Percentiles rank a stretch among this genome's conserved stretches.
Evolutionary conservation across 495 filamentous ascomycete genomes (phyloP).

Genomic region (Patellaria atrata): DNA sequence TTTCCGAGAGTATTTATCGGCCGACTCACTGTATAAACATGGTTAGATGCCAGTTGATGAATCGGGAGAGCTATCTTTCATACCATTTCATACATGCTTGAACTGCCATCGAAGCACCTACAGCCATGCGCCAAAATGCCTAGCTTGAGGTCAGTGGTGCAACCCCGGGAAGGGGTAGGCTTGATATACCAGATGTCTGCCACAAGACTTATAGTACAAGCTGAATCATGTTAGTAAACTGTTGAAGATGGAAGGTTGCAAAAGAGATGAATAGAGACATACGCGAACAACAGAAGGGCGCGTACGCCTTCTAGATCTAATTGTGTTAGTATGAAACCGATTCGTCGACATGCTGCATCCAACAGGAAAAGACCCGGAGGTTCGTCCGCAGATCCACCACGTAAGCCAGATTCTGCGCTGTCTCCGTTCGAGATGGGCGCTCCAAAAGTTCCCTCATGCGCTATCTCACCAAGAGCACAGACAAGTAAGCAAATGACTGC

Average conservation of each 20-base stretch:
- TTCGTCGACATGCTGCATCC: conserved; percentile 43
- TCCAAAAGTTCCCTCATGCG: conserved; percentile 34
- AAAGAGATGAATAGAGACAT: conserved; percentile 12
- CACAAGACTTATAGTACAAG: conserved; percentile 38
- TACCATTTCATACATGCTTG: conserved; percentile 39
- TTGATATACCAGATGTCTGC: conserved; percentile 36
- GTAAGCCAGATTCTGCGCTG: conserved; percentile 34
- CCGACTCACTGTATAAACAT: conserved; percentile 26
- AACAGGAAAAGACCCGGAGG: conserved; percentile 45
- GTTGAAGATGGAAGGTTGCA: not conserved
- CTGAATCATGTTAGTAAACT: conserved; percentile 20
- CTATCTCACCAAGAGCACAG: conserved; percentile 41
- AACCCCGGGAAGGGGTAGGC: not conserved
- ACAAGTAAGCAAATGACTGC: conserved; percentile 42
- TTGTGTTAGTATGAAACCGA: conserved; percentile 41
- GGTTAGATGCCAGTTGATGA: conserved; percentile 6
- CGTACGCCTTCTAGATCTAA: conserved; percentile 44
- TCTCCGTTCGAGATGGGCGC: conserved; percentile 29
- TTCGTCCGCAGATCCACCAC: conserved; percentile 32
- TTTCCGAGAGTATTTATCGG: conserved; percentile 33
- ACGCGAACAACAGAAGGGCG: conserved; percentile 39
- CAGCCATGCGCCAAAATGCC: conserved; percentile 45
- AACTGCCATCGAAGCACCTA: conserved; percentile 37
- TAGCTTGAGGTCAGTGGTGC: conserved; percentile 14
- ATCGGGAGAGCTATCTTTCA: not conserved